Percentiles rank a stretch among this genome's conserved stretches.
These are phyloP conservation scores for Fusarium annulatum DNA, from an alignment of 2,329 filamentous ascomycete species.

Conservation along the genomic window DNA sequence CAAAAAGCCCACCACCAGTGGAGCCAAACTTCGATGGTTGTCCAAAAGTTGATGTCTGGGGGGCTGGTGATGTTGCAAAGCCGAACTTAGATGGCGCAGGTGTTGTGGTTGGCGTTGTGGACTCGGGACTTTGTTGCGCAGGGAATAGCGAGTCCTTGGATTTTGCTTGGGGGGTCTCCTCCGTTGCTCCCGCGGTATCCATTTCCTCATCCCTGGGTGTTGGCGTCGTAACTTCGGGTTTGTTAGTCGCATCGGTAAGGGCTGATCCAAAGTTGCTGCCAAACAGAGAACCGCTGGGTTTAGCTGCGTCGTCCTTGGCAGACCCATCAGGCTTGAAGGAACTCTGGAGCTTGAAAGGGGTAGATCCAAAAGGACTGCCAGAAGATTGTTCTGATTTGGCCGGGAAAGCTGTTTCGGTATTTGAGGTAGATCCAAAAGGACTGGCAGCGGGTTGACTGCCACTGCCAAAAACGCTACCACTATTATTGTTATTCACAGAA, in stretches of 20 bases:
- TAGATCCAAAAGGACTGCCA: slow-evolving; percentile 58
- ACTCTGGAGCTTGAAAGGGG: slow-evolving; percentile 73
- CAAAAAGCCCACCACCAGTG: slow-evolving; percentile 45
- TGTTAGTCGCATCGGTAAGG: slow-evolving; percentile 60
- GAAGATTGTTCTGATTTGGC: slow-evolving; percentile 46
- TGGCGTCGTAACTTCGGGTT: slow-evolving; percentile 49
- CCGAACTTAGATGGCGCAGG: slow-evolving; percentile 62
- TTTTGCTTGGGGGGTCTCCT: slow-evolving; percentile 53
- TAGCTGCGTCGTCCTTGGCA: slow-evolving; percentile 68
- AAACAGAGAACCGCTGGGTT: slow-evolving; percentile 64
- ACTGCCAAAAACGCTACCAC: slow-evolving; percentile 52
- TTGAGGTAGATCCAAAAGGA: slow-evolving; percentile 44
- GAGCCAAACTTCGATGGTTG: slow-evolving; percentile 48
- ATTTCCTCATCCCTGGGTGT: slow-evolving; percentile 64
- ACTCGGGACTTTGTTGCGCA: slow-evolving; percentile 45
- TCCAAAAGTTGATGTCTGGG: slow-evolving; percentile 50
- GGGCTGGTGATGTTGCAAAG: slow-evolving; percentile 51
- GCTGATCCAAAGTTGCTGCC: slow-evolving; percentile 70
- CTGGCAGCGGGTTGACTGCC: slow-evolving; percentile 51
- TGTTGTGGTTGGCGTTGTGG: slow-evolving; percentile 63
- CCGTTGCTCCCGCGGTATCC: slow-evolving; percentile 53
- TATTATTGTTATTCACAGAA: slow-evolving; percentile 54
- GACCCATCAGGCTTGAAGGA: slow-evolving; percentile 74
- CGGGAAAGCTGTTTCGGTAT: slow-evolving; percentile 43
- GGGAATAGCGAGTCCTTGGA: slow-evolving; percentile 48